These are phyloP conservation scores for Penicillium crystallinum DNA, from an alignment of 495 filamentous ascomycete genomes.

Conservation along the genomic window DNA sequence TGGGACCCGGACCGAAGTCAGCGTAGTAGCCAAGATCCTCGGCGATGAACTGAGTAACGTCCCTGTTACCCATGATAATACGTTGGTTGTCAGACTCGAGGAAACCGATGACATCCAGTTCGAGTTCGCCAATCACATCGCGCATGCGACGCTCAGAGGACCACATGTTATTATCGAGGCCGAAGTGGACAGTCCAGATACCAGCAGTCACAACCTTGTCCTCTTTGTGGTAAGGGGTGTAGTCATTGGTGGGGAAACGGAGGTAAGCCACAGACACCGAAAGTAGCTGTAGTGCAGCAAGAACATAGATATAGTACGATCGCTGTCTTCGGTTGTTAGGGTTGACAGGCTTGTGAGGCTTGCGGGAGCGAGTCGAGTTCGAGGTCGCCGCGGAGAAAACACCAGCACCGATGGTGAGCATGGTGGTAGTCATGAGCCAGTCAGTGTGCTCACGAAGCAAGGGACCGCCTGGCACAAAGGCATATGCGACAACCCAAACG, in stretches of 20 bases:
- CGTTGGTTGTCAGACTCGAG: conserved; percentile 92
- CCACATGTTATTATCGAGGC: conserved; percentile 99
- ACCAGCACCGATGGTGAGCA: conserved; percentile 80
- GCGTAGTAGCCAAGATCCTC: conserved; percentile 98
- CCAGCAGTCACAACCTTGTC: conserved; percentile 84
- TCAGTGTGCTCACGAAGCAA: conserved; percentile 92
- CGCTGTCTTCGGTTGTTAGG: conserved; percentile 51
- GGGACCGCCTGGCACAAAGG: conserved; percentile 96
- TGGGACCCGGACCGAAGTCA: conserved; percentile 94
- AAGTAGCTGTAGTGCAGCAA: conserved; percentile 69
- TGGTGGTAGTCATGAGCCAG: conserved; percentile 82
- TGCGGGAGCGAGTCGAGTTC: conserved; percentile 38
- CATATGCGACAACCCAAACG: conserved; percentile 98
- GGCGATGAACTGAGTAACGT: conserved; percentile 90
- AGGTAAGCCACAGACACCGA: conserved; percentile 78
- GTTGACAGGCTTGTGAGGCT: conserved; percentile 39
- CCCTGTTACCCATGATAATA: conserved; percentile 99
- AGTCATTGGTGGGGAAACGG: conserved; percentile 92
- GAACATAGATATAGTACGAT: conserved; percentile 70
- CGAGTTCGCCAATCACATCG: conserved; percentile 84
- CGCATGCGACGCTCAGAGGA: conserved; percentile 91
- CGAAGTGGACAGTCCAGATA: conserved; percentile 99
- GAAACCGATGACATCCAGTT: conserved; percentile 91
- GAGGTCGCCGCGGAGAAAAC: conserved; percentile 70
- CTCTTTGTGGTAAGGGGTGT: conserved; percentile 81